These are phyloP conservation scores for Pseudozyma thailandica DNA, from an alignment of 1,284 basidiomycete genomes.

Conservation along the genomic window DNA sequence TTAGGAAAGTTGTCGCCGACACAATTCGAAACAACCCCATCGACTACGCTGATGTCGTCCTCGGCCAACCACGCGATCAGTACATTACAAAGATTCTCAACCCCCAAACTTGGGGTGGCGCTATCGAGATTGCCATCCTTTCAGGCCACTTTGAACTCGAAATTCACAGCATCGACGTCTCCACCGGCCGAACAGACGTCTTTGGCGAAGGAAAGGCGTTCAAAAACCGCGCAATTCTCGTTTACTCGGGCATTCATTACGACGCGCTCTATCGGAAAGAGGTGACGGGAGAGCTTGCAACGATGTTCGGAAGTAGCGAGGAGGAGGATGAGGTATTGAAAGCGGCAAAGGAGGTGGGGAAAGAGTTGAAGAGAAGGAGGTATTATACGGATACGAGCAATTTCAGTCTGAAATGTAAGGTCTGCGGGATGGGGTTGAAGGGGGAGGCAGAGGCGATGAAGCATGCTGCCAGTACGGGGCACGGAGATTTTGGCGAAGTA, in stretches of 20 bases:
- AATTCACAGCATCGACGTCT: slow-evolving; percentile 47
- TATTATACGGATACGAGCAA: slow-evolving; percentile 58
- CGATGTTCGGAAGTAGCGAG: slow-evolving; percentile 6
- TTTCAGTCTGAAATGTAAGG: slow-evolving; percentile 48
- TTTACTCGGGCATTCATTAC: slow-evolving; percentile 60
- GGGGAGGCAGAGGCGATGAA: slow-evolving; percentile 54
- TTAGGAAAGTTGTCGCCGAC: slow-evolving; percentile 37
- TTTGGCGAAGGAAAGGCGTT: slow-evolving; percentile 50
- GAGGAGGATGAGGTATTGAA: slow-evolving; percentile 26
- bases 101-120: slow-evolving; percentile 51
- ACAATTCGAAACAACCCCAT: slow-evolving; percentile 31
- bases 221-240: slow-evolving; percentile 31
- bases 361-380: slow-evolving; percentile 33
- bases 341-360: slow-evolving; percentile 33
- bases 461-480: slow-evolving; percentile 54
- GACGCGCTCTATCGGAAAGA: slow-evolving; percentile 45
- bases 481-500: slow-evolving; percentile 54
- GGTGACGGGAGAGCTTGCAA: slow-evolving; percentile 39
- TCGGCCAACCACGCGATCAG: slow-evolving; percentile 39
- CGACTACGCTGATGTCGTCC: slow-evolving; percentile 45
- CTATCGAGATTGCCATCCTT: slow-evolving; percentile 53
- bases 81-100: slow-evolving; percentile 38
- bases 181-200: slow-evolving; percentile 37
- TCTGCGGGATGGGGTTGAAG: slow-evolving; percentile 35
- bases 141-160: slow-evolving; percentile 38